Base-by-base conservation (phyloP, 257 asterid genomes). In the Ilex asprella region DNA sequence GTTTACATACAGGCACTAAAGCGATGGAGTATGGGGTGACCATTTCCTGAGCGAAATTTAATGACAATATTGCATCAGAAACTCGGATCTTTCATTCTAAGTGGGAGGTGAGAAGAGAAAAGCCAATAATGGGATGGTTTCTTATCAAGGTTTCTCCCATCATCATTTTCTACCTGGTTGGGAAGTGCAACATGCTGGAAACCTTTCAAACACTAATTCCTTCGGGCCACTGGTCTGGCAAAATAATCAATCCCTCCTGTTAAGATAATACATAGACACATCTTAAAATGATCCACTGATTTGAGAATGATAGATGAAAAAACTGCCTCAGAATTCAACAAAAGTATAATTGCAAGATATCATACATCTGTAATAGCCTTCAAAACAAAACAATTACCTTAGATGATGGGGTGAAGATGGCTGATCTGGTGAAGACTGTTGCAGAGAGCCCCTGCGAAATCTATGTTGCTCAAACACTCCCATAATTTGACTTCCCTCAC, bases 401-500 rank as follows among this genome's bases (percentile, higher is more conserved):
- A 67, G 82, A 72, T 76, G 85, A 75, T 69, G 83, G 55, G 99
- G 88, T 47, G 96, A 89, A 78, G 97, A 75, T 64, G 97, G 95
- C 57, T 76, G 89, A 70, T 92, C 99, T 27, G 95, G 87, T 43
- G 96, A 81, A 60, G 88, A 81, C 67, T 67, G 76, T 66, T 69
- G 87, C 65, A 62, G 82, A 58, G 84, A 75, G 75, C 73, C 73
- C 62, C 86, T 82, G 67, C 55, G 84, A 71, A 68, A 76, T 59
- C 97, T 80, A 35, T 77, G 74, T 32, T 86, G 85, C 67, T 84
- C 85, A 31, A 72, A 79, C 51, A 76, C 72, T 62, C 73, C 78
- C 77, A 85, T 66, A 39, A 71, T 60, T 67, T 76, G 85, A 61
- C 64, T 67, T 65, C 84, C 94, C 55, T 82, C 95, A 63, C 82